Evolutionary conservation across 202 grass and related monocot genomes (phyloP).

Genomic region (Panicum virgatum): DNA sequence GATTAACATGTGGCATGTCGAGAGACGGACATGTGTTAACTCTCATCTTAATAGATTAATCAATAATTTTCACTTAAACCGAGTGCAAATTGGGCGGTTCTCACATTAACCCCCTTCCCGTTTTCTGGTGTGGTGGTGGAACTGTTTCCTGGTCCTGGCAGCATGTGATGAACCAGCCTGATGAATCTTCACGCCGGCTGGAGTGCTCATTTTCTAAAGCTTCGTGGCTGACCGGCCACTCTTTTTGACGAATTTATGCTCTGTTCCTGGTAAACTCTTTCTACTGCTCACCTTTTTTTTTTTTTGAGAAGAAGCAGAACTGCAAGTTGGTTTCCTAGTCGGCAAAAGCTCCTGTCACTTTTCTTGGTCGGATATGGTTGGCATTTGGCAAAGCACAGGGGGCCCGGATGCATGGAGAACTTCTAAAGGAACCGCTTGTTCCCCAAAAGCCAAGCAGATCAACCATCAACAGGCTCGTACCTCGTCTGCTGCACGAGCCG

Average conservation of each 20-base stretch:
- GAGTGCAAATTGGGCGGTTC: too few relatives aligned
- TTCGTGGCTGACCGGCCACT: not conserved
- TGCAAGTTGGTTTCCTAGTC: not conserved
- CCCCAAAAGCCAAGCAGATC: too few relatives aligned
- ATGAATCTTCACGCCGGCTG: not conserved
- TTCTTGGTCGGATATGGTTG: not conserved
- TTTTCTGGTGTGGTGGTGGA: not conserved
- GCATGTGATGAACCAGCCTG: not conserved
- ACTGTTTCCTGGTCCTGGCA: not conserved
- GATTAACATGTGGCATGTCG: too few relatives aligned
- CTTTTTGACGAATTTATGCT: not conserved
- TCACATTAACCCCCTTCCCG: not conserved
- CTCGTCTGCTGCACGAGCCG: too few relatives aligned
- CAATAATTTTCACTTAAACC: too few relatives aligned
- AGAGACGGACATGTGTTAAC: too few relatives aligned
- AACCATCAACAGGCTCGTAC: too few relatives aligned
- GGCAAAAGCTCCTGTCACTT: not conserved
- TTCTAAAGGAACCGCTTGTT: too few relatives aligned
- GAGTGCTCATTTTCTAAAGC: not conserved
- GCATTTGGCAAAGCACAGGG: not conserved
- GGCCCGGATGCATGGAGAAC: too few relatives aligned
- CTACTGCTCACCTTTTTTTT: not conserved
- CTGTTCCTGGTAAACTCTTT: not conserved
- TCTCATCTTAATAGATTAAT: too few relatives aligned
- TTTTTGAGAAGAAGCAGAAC: not conserved